These are phyloP conservation scores for Metschnikowia anglica DNA, from an alignment of 805 yeast genomes.

Conservation along the genomic window DNA sequence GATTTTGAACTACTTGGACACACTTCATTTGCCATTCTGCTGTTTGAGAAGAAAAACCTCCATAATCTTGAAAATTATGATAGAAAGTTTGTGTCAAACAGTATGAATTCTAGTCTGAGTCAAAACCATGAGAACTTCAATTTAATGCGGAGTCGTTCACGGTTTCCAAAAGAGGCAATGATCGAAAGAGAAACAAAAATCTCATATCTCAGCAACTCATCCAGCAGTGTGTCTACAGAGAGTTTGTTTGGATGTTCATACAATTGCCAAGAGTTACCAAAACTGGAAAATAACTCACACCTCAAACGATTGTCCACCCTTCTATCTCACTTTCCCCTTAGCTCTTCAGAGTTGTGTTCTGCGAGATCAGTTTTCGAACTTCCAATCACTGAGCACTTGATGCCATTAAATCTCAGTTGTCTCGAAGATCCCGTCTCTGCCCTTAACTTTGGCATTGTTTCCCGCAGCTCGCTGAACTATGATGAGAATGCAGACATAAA, in stretches of 20 bases:
- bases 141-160: no score
- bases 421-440: constrained; percentile 4
- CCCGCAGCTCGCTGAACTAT: background rate
- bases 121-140: no score
- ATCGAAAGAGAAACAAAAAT: background rate
- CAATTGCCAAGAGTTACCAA: background rate
- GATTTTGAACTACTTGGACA: no score
- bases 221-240: background rate
- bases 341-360: constrained; percentile 3
- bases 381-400: constrained; percentile 1
- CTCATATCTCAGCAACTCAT: background rate
- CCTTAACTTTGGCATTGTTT: background rate
- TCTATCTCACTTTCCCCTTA: constrained; percentile 5
- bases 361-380: constrained; percentile 2
- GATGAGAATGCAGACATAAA: background rate
- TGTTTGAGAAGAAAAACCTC: no score
- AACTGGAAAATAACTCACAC: background rate
- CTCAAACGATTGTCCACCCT: background rate
- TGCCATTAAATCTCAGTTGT: background rate
- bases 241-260: background rate
- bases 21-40: no score
- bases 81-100: no score
- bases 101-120: no score
- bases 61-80: no score
- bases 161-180: background rate